Percentiles rank a stretch among this genome's conserved stretches.
Evolutionary conservation across 2,329 filamentous ascomycete genomes (phyloP).

Genomic region (Arthrobotrys megalospora): DNA sequence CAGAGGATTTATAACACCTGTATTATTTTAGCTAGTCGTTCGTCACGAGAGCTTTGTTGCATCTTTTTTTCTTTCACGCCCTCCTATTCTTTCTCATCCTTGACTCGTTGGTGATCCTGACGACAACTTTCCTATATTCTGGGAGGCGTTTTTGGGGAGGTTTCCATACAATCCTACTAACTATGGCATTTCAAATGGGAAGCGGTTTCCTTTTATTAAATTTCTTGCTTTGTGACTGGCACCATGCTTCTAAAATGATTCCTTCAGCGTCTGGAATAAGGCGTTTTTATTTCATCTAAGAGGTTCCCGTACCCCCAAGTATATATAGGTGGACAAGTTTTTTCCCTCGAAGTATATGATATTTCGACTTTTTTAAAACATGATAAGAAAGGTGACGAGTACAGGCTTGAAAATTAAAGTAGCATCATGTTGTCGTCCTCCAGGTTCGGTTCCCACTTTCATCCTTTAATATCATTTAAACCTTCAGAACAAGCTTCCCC

Average conservation of each 20-base stretch:
- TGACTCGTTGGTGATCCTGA: background rate
- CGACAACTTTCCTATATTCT: constrained; percentile 1
- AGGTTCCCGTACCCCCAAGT: too few relatives aligned
- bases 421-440: too few relatives aligned
- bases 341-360: too few relatives aligned
- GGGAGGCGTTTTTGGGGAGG: constrained; percentile 10
- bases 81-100: background rate
- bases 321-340: too few relatives aligned
- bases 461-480: constrained; percentile 67
- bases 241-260: background rate
- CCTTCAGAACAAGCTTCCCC: constrained; percentile 84
- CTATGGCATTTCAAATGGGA: background rate
- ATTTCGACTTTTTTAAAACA: too few relatives aligned
- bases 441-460: background rate
- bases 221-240: background rate
- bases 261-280: background rate
- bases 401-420: background rate
- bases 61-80: background rate
- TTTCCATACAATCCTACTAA: constrained; percentile 5
- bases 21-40: constrained; percentile 2
- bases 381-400: too few relatives aligned
- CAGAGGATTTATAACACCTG: constrained; percentile 36
- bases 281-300: background rate
- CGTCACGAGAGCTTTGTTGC: background rate
- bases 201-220: background rate